Base-by-base conservation (phyloP, 352 stramenopile genomes). In the Blastocystis sp. region DNA sequence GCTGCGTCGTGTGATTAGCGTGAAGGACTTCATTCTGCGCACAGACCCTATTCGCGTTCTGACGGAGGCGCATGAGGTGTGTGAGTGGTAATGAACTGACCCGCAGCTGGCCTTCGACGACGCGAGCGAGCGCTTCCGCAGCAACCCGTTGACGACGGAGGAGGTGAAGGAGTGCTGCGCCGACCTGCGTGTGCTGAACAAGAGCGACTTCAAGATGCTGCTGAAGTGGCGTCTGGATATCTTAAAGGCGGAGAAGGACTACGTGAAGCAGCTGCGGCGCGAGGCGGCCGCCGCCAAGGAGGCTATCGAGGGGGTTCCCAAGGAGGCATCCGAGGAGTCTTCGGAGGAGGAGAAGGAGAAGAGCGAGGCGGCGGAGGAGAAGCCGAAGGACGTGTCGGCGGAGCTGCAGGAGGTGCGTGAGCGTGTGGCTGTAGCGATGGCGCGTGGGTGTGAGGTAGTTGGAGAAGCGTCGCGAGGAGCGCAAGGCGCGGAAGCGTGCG, bases 161-260 rank as follows among this genome's bases (percentile, higher is more conserved):
- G 93, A 97, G 73, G 89, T 97, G 48, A 86, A 90, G 4, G 89
- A 86, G 0, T 93, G 89, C 54, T 87, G 94, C 1, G 87, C 72
- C n/a, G 94, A 97, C 90, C 90, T 99, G 3, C 97, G 97, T 89
- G 93, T 99, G 8, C 90, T 99, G 16, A 96, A 97, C 63, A 98
- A 98, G 71, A 88, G 89, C 6, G 97, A 99, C 84, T 98, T 99
- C 78, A 98, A 97, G 88, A 89, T 89, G 32, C 87, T 99, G 27
- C 88, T 99, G 11, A 97, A 94, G 71, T 99, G 97, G 97, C 91
- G 96, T 24, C 89, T 94, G 4, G 94, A 95, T 44, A 97, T 98
- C 91, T 87, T 73, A 84, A 87, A 69, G 8, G 88, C 90, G n/a
- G 87, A 90, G 40, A 87, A 90, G 4, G 86, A 89, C 8, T 86